Evolutionary conservation across 2,329 filamentous ascomycete genomes (phyloP), one percentile per base, ranked within the genome.

Genomic region (Arthrobotrys entomopaga): DNA sequence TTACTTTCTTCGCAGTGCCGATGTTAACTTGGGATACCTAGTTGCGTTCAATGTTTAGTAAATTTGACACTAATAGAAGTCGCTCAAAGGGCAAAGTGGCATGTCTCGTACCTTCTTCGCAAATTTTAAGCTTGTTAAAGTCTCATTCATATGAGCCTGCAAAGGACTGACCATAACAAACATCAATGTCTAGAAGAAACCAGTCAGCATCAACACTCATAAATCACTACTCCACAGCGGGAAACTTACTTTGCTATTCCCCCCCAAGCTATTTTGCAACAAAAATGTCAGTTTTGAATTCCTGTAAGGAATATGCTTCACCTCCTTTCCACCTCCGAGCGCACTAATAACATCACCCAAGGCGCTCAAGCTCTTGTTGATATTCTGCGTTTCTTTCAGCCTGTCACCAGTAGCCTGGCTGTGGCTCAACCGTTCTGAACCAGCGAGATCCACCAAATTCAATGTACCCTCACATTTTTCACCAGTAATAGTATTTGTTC

Each of bases 101-200:
- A 16, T 1, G 11, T 15, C 7, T 34, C 42, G 56, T 19, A 72
- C 93, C 86, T 97, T 98, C 38, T 92, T 96, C 15, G 95, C 95
- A 82, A 99, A 99, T 79, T 95, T 90, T 82, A 99, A 85, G 85
- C 93, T 97, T 50, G 93, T 97, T 80, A 97, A 84, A 2, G 93
- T 97, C 85, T 99, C 95, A 79, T 90, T 91, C 77, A 97, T 84
- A 83, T 98, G 95, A 4, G 89, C 91, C 83, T 96, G 91, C 71
- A 98, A 84, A 38, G 95, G 95, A 78, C 91, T 95, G 66, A 97
- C 91, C 93, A 98, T 98, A 81, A 98, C 92, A 81, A 99, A 97
- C 95, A 99, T 99, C 79, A 99, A 89, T 0, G 95, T 99, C 83
- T 74, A 64, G 10, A 54, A 49, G 2, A 34, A 48, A 49, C 24